Evolutionary conservation across 192 early-diverging fungal species (phyloP), one percentile per base, ranked within the genome.

Genomic region (Dissophora globulifera): DNA sequence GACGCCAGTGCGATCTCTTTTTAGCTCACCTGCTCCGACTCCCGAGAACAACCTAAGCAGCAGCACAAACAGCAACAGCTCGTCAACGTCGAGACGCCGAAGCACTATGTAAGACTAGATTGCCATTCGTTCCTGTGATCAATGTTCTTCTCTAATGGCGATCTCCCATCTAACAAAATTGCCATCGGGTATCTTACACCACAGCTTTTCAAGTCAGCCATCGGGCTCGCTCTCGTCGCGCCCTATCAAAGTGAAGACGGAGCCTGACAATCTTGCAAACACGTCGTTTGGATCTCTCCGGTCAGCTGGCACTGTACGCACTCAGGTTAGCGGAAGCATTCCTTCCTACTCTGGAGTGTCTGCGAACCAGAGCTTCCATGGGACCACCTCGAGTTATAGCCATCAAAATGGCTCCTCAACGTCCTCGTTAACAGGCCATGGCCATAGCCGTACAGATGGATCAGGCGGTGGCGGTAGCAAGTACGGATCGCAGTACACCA

Each of bases 61-160:
- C 43, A 69, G 67, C 19, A 23, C 43, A 10, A 55, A 29, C 58
- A 69, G 67, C 50, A 69, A 49, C 43, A 26, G 56, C 12, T 76
- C 72, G 10, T 76, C 58, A 19, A 51, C 56, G 15, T 66, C 62
- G 2, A 50, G 62, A 40, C 70, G 70, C 22, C 62, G 62, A 10
- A 75, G 70, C 27, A 47, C 70, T 20, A 65, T 75, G 69, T 71
- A 71, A 43, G 59, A n/a, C n/a, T n/a, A n/a, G n/a, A n/a, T n/a
- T n/a, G n/a, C n/a, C n/a, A n/a, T n/a, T n/a, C n/a, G n/a, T n/a
- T n/a, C n/a, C n/a, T n/a, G n/a, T n/a, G n/a, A n/a, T n/a, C n/a
- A n/a, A n/a, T n/a, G n/a, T n/a, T n/a, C n/a, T n/a, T n/a, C n/a
- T n/a, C n/a, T n/a, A n/a, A n/a, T n/a, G n/a, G n/a, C n/a, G n/a